Evolutionary conservation across 2,329 filamentous ascomycete species (phyloP).

Genomic region (Ilyonectria mors-panacis): DNA sequence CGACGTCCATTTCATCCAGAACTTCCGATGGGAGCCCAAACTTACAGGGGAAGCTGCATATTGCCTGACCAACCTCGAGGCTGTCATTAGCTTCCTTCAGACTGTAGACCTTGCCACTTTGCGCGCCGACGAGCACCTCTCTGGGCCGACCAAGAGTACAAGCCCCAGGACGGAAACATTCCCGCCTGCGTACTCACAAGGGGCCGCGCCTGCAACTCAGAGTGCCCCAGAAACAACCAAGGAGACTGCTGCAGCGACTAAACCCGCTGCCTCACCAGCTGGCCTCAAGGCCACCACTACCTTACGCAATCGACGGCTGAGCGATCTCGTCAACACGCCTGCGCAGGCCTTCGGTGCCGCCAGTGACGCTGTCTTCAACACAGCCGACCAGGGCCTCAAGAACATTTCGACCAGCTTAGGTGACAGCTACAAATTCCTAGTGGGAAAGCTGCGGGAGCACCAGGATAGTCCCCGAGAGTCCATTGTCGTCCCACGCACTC

Average conservation of each 20-base stretch:
- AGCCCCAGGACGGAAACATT: conserved; percentile 69
- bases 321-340: conserved; percentile 88
- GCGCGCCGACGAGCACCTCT: conserved; percentile 82
- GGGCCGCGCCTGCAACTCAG: conserved; percentile 54
- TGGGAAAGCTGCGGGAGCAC: conserved; percentile 88
- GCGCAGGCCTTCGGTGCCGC: conserved; percentile 86
- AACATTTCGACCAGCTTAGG: conserved; percentile 92
- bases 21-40: conserved; percentile 88
- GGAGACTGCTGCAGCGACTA: conserved; percentile 53
- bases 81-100: conserved; percentile 93
- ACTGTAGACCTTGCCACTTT: conserved; percentile 95
- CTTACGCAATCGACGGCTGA: conserved; percentile 81
- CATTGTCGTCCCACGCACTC: conserved; percentile 83
- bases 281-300: conserved; percentile 63
- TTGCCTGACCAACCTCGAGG: conserved; percentile 95
- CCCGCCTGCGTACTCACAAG: conserved; percentile 69
- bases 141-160: conserved; percentile 74
- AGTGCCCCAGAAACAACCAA: conserved; percentile 52
- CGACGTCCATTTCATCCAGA: conserved; percentile 94
- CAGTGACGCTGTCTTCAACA: conserved; percentile 87
- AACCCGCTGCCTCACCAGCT: conserved; percentile 55
- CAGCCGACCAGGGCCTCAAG: conserved; percentile 92
- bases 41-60: conserved; percentile 96
- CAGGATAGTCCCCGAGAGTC: conserved; percentile 61
- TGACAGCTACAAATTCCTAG: conserved; percentile 92